These are phyloP conservation scores for Cornus suecica DNA, from an alignment of 148 eudicot species.

Conservation along the genomic window DNA sequence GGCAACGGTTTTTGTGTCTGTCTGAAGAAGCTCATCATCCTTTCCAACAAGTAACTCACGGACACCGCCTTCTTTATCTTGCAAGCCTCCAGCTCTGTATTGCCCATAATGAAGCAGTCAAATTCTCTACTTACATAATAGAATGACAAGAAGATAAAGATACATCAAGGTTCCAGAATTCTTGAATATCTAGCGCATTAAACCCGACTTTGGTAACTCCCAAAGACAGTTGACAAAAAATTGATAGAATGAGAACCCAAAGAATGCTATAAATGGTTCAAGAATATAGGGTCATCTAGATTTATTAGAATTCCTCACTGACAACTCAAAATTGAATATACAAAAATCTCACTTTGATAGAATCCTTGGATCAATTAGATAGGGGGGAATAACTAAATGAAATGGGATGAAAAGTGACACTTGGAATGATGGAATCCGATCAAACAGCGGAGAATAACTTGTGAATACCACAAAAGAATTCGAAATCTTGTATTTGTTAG, in stretches of 20 bases:
- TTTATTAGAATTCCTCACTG: not conserved
- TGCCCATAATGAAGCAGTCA: not conserved
- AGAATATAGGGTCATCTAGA: not conserved
- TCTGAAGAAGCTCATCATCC: conserved; percentile 92
- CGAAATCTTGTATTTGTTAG: too few relatives aligned
- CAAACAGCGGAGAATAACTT: too few relatives aligned
- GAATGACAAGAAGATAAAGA: not conserved
- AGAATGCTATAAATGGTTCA: not conserved
- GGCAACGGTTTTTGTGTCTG: conserved; percentile 64
- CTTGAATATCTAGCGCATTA: not conserved
- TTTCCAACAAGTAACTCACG: conserved; percentile 85
- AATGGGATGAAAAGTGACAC: too few relatives aligned
- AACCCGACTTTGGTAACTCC: not conserved
- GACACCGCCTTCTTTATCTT: conserved; percentile 82
- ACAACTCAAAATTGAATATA: not conserved
- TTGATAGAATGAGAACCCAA: not conserved
- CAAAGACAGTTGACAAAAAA: not conserved
- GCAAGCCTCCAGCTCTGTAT: conserved; percentile 89
- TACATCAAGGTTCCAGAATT: not conserved
- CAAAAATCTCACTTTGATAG: too few relatives aligned
- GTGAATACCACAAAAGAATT: too few relatives aligned
- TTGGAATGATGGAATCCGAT: too few relatives aligned
- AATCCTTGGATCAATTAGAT: too few relatives aligned
- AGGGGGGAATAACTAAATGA: too few relatives aligned
- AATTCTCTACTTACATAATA: not conserved